Evolutionary conservation across 208 protist species (phyloP).

Genomic region (Novymonas esmeraldas): DNA sequence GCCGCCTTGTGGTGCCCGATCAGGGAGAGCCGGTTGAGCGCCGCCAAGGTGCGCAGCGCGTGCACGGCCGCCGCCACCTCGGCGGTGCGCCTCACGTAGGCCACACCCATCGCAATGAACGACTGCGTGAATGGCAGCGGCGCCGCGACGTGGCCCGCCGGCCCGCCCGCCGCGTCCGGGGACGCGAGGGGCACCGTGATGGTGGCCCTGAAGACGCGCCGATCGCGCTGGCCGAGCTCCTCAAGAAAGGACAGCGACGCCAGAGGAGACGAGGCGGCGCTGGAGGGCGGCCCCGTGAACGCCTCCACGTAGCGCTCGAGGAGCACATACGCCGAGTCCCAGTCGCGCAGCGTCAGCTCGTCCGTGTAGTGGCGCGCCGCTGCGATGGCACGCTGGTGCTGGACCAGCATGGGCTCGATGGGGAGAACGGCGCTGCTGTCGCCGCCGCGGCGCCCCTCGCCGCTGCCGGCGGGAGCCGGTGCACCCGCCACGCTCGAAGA

Average conservation of each 20-base stretch:
- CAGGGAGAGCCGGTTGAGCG: constrained; percentile 41
- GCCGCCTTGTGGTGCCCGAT: constrained; percentile 2
- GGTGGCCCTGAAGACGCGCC: constrained; percentile 73
- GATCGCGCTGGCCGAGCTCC: constrained; percentile 55
- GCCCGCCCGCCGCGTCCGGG: not conserved
- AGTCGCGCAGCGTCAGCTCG: constrained; percentile 34
- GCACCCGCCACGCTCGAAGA: not conserved
- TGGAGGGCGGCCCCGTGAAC: not conserved
- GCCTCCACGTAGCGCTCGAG: constrained; percentile 61
- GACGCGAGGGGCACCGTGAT: constrained; percentile 61
- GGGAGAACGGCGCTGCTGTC: not conserved
- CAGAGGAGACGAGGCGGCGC: not conserved
- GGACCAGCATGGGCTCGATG: constrained; percentile 66
- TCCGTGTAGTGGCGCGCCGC: constrained; percentile 36
- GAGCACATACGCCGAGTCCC: constrained; percentile 31
- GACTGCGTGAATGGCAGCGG: constrained; percentile 25
- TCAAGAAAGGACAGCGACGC: constrained; percentile 65
- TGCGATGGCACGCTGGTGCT: constrained; percentile 58
- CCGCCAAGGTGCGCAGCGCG: constrained; percentile 53
- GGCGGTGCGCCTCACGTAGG: constrained; percentile 43
- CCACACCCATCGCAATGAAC: constrained; percentile 85
- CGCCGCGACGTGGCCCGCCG: not conserved
- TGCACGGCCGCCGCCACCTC: constrained; percentile 78
- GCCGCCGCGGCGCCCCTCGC: not conserved
- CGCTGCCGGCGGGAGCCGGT: no score